Percentiles rank a stretch among this genome's conserved stretches.
These are phyloP conservation scores for Neurospora sp. DNA, from an alignment of 495 filamentous ascomycete genomes.

Conservation along the genomic window DNA sequence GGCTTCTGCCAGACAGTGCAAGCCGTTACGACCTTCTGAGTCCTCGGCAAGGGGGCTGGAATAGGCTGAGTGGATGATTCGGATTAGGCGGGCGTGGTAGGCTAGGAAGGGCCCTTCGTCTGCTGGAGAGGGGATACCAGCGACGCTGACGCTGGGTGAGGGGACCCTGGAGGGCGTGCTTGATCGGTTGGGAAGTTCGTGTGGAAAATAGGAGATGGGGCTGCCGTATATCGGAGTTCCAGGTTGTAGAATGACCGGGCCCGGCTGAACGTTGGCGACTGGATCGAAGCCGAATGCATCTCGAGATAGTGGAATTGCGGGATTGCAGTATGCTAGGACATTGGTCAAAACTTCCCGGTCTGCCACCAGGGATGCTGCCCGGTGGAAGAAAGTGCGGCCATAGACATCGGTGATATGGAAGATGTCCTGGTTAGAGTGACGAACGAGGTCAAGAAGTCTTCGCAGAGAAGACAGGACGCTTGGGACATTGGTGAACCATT, in stretches of 20 bases:
- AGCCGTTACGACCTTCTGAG: slow-evolving; percentile 33
- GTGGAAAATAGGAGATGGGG: background rate
- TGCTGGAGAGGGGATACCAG: background rate
- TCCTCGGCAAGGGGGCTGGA: slow-evolving; percentile 26
- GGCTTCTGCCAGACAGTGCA: slow-evolving; percentile 41
- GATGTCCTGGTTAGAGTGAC: slow-evolving; percentile 16
- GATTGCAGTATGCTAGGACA: slow-evolving; percentile 9
- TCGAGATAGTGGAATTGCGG: slow-evolving; percentile 2
- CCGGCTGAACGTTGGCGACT: background rate
- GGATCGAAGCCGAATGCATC: slow-evolving; percentile 31
- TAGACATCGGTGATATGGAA: slow-evolving; percentile 32
- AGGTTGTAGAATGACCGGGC: slow-evolving; percentile 8
- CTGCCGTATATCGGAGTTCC: background rate
- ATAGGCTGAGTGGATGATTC: slow-evolving; percentile 22
- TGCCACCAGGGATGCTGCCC: slow-evolving; percentile 16
- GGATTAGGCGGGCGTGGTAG: slow-evolving; percentile 25
- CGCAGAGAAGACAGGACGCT: slow-evolving; percentile 7
- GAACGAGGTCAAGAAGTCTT: slow-evolving; percentile 19
- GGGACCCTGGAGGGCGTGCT: background rate
- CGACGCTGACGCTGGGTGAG: background rate
- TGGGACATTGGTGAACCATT: slow-evolving; percentile 24
- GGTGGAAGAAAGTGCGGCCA: slow-evolving; percentile 36
- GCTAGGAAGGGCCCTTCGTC: slow-evolving; percentile 13
- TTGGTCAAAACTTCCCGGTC: slow-evolving; percentile 3
- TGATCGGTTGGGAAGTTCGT: background rate